Evolutionary conservation across 352 stramenopile genomes (phyloP), one percentile per base, ranked within the genome.

Genomic region (Pythium rishiriense): DNA sequence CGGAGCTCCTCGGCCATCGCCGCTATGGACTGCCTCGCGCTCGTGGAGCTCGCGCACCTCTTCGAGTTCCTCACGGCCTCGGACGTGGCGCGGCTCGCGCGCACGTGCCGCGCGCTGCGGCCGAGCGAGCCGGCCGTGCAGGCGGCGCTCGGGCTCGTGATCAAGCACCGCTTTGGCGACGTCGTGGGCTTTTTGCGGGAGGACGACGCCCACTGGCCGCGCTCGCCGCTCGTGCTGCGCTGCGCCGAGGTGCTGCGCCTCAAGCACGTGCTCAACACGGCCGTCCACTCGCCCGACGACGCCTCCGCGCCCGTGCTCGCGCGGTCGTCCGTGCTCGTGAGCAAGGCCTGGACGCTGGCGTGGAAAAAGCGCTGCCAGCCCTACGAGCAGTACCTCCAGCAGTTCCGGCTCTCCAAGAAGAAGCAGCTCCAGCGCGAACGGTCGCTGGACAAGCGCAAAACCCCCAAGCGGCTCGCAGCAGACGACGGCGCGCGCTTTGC

Each of bases 351-450:
- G 81, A 74, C 91, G 24, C 67, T 87, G 24, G 81, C 81, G 33
- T 93, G 77, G 74, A 87, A 81, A 66, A 90, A 87, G 55, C 79
- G 84, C 41, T 87, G 82, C 57, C 79, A 88, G 39, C 43, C 26
- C 17, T 89, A 83, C 64, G 87, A 96, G 69, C 84, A 93, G 68
- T 88, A 80, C 60, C 33, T 93, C 17, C 65, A 74, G 66, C 87
- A 94, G 60, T 93, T 93, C 48, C 81, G 79, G 11, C 56, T 74
- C 29, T 78, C 82, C 12, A 91, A 90, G 64, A 80, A 85, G 53
- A 87, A 91, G 66, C 70, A 83, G 52, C 75, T 81, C 42, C 71
- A 89, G 68, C 63, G 73, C 59, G 60, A 79, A 53, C 58, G 65
- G 24, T 63, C 64, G 33, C 7, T 39, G 65, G 52, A 64, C 25